Conservation (phyloP, 345 rosid species). For the Eucalyptus lansdowneana region DNA sequence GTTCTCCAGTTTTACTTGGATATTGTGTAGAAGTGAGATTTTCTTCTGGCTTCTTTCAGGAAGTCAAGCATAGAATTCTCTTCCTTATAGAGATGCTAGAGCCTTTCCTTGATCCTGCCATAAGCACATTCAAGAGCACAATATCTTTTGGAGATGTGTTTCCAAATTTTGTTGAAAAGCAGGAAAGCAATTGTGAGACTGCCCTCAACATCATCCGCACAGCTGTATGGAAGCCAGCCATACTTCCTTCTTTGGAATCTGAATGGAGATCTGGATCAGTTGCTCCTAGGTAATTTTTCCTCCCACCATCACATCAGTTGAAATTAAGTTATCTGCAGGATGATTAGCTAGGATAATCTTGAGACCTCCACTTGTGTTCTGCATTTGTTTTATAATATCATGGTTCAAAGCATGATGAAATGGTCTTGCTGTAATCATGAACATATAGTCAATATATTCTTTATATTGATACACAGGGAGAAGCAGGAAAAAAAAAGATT, state of each 20-base stretch:
- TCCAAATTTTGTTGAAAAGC: constrained; percentile 34
- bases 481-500: neutral
- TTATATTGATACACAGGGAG: neutral
- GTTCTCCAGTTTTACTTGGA: neutral
- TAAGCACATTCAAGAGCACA: constrained; percentile 32
- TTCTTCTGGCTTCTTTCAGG: constrained; percentile 25
- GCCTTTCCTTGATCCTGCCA: constrained; percentile 69
- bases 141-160: constrained; percentile 52
- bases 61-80: constrained; percentile 69
- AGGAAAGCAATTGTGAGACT: constrained; percentile 38
- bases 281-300: constrained; percentile 53
- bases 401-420: neutral
- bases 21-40: neutral
- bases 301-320: neutral
- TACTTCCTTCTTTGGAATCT: constrained; percentile 70
- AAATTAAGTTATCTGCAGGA: neutral
- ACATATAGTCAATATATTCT: neutral
- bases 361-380: neutral
- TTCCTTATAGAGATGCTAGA: constrained; percentile 82
- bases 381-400: neutral
- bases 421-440: neutral
- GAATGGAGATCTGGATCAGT: constrained; percentile 81
- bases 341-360: neutral
- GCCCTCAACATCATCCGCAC: constrained; percentile 61
- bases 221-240: constrained; percentile 56